These are phyloP conservation scores for Entamoeba histolytica DNA, from an alignment of 208 protist genomes.

Conservation along the genomic window DNA sequence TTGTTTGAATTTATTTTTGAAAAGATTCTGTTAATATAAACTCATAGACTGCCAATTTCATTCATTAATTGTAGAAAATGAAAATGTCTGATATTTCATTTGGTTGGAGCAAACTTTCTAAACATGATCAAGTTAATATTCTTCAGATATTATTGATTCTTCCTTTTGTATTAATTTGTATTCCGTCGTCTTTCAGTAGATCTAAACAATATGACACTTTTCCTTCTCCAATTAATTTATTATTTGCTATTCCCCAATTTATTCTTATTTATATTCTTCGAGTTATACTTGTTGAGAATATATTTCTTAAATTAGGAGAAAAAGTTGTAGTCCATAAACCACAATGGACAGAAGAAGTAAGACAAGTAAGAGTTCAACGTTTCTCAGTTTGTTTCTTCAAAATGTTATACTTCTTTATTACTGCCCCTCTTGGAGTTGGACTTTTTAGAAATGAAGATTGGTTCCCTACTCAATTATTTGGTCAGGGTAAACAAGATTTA, in stretches of 20 bases:
- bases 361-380: neutral
- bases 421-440: neutral
- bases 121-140: neutral
- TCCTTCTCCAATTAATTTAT: neutral
- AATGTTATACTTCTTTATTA: neutral
- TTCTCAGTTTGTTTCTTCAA: neutral
- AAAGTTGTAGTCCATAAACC: neutral
- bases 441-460: neutral
- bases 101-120: neutral
- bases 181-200: neutral
- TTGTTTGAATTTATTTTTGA: too few species aligned
- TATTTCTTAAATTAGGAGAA: neutral
- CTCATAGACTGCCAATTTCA: too few species aligned
- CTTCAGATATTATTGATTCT: neutral
- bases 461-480: neutral
- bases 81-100: too few species aligned
- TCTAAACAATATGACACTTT: neutral
- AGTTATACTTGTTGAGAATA: neutral
- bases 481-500: neutral
- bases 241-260: neutral
- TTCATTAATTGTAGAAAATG: too few species aligned
- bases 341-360: neutral
- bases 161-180: neutral
- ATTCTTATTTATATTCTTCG: neutral
- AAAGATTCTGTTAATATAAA: too few species aligned